Conservation (phyloP, 345 rosid genomes). For the Populus pruinosa region DNA sequence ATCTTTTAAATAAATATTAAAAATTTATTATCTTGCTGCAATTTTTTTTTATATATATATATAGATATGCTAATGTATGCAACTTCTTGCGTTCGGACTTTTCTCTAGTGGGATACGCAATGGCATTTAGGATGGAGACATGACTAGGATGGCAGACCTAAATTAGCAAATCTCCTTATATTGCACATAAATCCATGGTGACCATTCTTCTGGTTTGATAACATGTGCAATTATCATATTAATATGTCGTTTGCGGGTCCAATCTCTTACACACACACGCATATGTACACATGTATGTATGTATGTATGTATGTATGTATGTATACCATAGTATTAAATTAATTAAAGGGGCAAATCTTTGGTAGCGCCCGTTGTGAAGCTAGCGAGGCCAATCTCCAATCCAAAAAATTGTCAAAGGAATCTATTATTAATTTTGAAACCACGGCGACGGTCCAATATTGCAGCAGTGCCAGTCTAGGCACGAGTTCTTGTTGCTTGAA, state of each 20-base stretch:
- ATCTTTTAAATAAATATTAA: too few relatives aligned
- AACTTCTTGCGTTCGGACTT: constrained; percentile 14
- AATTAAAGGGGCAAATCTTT: not conserved
- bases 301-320: not conserved
- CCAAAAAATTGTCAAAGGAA: constrained; percentile 12
- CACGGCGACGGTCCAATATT: constrained; percentile 19
- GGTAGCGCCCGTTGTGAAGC: too few relatives aligned
- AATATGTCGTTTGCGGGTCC: too few relatives aligned
- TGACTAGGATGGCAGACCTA: constrained; percentile 1
- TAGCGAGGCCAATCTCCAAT: not conserved
- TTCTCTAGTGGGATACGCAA: constrained; percentile 37
- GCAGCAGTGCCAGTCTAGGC: constrained; percentile 2
- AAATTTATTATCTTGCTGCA: too few relatives aligned
- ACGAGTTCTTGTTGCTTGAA: not conserved
- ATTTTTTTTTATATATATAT: too few relatives aligned
- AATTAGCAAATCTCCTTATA: not conserved
- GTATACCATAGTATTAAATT: not conserved
- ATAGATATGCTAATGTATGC: too few relatives aligned
- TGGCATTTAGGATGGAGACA: constrained; percentile 22
- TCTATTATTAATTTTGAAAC: not conserved
- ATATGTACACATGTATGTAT: too few relatives aligned
- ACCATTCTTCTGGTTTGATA: not conserved
- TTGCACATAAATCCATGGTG: not conserved
- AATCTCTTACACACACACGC: too few relatives aligned
- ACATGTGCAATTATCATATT: not conserved